Conservation (phyloP, 768 basidiomycete genomes). For the Pleurotus djamor region DNA sequence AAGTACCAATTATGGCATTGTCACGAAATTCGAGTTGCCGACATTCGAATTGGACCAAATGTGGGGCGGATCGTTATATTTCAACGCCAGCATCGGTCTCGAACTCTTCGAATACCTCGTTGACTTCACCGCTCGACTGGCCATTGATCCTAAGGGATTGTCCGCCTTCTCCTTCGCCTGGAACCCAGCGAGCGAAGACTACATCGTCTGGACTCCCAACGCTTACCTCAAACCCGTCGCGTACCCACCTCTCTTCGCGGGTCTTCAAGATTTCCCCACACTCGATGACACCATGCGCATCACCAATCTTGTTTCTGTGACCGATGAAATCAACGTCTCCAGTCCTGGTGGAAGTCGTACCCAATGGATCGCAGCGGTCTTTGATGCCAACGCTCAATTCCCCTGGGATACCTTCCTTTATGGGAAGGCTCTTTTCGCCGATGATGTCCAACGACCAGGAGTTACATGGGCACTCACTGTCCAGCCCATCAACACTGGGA, state of each 20-base stretch:
- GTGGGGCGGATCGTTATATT: constrained; percentile 14
- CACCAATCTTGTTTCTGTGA: neutral
- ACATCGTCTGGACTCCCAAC: constrained; percentile 7
- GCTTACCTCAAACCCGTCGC: constrained; percentile 4
- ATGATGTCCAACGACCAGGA: neutral
- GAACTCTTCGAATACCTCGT: constrained; percentile 7
- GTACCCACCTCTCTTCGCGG: constrained; percentile 7
- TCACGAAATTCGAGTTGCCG: constrained; percentile 13
- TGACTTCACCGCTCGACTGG: constrained; percentile 5
- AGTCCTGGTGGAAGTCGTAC: neutral
- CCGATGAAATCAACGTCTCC: neutral
- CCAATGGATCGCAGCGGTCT: neutral
- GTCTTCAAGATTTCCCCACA: neutral
- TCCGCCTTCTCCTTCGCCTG: constrained; percentile 7
- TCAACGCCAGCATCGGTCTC: constrained; percentile 4
- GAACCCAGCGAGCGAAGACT: constrained; percentile 2
- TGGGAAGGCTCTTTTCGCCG: neutral
- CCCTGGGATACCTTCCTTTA: neutral
- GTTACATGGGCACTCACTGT: neutral
- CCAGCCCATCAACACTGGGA: neutral
- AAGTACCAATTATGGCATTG: constrained; percentile 16
- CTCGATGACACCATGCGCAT: constrained; percentile 7
- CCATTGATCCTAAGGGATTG: constrained; percentile 3
- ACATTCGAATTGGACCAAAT: constrained; percentile 8
- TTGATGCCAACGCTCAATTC: neutral